These are phyloP conservation scores for Hyaloscypha hepaticicola DNA, from an alignment of 495 filamentous ascomycete genomes.

Conservation along the genomic window DNA sequence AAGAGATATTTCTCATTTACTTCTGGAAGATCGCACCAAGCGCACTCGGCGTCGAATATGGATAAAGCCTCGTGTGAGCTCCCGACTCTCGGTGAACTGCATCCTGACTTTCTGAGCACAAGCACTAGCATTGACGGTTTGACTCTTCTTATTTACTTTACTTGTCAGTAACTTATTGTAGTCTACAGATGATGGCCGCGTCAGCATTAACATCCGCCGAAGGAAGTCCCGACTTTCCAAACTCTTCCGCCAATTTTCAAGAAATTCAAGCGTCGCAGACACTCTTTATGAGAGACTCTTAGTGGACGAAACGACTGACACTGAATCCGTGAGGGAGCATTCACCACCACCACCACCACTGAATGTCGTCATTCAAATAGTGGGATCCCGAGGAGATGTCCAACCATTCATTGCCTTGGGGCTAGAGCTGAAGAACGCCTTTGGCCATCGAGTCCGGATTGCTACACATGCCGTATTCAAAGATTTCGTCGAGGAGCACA, in stretches of 20 bases:
- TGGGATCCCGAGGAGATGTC: constrained; percentile 73
- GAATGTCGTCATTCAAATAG: constrained; percentile 76
- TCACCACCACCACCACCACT: constrained; percentile 47
- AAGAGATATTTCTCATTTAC: not conserved
- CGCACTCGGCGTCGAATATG: not conserved
- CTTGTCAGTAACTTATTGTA: not conserved
- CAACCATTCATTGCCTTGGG: constrained; percentile 72
- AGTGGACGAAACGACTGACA: not conserved
- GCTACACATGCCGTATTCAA: constrained; percentile 72
- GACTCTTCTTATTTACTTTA: not conserved
- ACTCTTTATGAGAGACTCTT: not conserved
- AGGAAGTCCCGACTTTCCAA: not conserved
- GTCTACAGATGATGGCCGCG: not conserved
- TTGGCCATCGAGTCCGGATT: constrained; percentile 69
- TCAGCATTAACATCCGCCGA: not conserved
- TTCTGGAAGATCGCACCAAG: not conserved
- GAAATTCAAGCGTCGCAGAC: not conserved
- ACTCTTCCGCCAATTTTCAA: not conserved
- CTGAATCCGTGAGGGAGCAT: not conserved
- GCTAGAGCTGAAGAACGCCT: constrained; percentile 52
- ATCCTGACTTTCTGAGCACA: not conserved
- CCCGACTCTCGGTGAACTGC: not conserved
- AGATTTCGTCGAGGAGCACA: constrained; percentile 60
- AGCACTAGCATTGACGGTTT: not conserved
- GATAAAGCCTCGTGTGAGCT: not conserved